A percentile compares a stretch with the other conserved stretches of the same genome.
phyloP scores from a whole-genome alignment of 805 yeast genomes.

The Candida alai region DNA sequence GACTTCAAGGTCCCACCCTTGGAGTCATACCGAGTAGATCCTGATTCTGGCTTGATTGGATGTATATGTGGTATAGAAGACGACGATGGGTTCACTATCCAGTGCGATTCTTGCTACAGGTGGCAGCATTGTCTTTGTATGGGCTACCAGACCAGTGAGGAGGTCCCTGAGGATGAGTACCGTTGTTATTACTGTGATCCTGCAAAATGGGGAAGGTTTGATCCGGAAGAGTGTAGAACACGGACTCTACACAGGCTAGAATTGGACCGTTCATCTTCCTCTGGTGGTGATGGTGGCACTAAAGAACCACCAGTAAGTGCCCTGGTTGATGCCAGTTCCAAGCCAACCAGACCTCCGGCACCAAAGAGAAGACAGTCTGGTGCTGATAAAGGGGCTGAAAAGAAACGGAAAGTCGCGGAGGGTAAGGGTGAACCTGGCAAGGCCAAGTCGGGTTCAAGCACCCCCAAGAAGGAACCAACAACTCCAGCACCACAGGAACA shows the following conservation, averaged over 20 bases:
- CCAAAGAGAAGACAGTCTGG: constrained; percentile 1
- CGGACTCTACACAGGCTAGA: constrained; percentile 31
- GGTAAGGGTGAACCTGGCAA: constrained; percentile 5
- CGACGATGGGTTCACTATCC: constrained; percentile 92
- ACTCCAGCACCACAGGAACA: not conserved
- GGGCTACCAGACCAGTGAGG: constrained; percentile 64
- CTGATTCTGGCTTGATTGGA: constrained; percentile 82
- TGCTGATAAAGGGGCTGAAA: constrained; percentile 1
- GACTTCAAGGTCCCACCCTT: constrained; percentile 26
- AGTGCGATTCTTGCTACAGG: constrained; percentile 86
- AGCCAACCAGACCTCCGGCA: constrained; percentile 1
- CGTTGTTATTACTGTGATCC: constrained; percentile 73
- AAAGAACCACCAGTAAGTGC: not conserved
- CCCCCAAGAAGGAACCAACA: constrained; percentile 3
- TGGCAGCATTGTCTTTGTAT: constrained; percentile 97
- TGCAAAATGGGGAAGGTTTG: constrained; percentile 39
- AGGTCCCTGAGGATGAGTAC: constrained; percentile 76
- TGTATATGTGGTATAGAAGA: constrained; percentile 85
- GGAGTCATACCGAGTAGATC: constrained; percentile 58
- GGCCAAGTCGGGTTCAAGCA: constrained; percentile 12
- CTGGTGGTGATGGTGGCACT: not conserved
- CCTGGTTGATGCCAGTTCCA: not conserved
- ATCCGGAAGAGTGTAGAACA: constrained; percentile 30
- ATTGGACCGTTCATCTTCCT: constrained; percentile 14
- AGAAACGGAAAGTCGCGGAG: constrained; percentile 3